These are phyloP conservation scores for Salvia splendens DNA, from an alignment of 257 asterid genomes.

Conservation along the genomic window DNA sequence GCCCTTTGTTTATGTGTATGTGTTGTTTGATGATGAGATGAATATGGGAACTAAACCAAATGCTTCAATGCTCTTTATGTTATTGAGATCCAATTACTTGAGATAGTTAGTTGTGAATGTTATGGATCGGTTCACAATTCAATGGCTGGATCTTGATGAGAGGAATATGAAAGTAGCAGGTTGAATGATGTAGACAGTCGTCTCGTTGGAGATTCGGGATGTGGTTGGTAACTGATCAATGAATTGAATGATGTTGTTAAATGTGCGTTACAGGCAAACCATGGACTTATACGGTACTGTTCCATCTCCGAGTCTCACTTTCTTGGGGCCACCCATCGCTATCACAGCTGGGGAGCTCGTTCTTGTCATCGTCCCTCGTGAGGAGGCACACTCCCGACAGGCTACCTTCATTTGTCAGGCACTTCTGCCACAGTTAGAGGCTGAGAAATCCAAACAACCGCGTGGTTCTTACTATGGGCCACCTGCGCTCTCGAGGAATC, in stretches of 20 bases:
- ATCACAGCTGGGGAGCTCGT: conserved; percentile 71
- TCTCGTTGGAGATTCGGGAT: background rate
- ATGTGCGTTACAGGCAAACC: conserved; percentile 66
- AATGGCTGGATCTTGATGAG: background rate
- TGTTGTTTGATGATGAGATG: conserved; percentile 4
- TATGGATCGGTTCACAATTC: background rate
- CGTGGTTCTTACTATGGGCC: conserved; percentile 50
- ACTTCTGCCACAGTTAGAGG: conserved; percentile 50
- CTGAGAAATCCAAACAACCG: conserved; percentile 45
- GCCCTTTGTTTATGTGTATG: no score
- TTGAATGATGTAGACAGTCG: background rate
- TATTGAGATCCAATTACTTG: background rate
- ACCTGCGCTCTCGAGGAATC: conserved; percentile 59
- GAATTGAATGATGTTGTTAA: conserved; percentile 7
- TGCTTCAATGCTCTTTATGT: conserved; percentile 1
- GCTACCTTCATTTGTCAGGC: conserved; percentile 66
- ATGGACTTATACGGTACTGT: conserved; percentile 82
- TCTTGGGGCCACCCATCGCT: conserved; percentile 64
- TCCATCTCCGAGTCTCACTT: conserved; percentile 69
- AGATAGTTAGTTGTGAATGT: background rate
- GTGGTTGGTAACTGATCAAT: background rate
- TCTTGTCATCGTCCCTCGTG: conserved; percentile 59
- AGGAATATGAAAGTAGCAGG: background rate
- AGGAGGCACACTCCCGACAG: conserved; percentile 70
- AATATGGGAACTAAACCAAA: conserved; percentile 2